Conservation (phyloP, 345 rosid species). For the Hirschfeldia incana region DNA sequence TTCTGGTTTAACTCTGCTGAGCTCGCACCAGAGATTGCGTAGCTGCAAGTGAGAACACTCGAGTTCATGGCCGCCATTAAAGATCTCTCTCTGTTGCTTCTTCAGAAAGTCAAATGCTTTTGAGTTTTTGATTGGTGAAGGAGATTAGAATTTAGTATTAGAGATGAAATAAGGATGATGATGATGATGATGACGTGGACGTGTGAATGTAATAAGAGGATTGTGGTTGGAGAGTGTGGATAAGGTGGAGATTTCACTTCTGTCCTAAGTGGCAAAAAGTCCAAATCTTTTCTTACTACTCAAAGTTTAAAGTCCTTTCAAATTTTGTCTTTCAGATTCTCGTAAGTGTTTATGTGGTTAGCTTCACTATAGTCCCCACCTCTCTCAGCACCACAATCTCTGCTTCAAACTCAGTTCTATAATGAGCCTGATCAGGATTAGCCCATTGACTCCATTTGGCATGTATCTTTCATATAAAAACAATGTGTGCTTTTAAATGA, state of each 20-base stretch:
- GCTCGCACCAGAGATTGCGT: constrained; percentile 60
- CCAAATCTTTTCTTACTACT: constrained; percentile 17
- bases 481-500: background rate
- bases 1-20: constrained; percentile 67
- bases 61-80: constrained; percentile 84
- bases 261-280: constrained; percentile 60
- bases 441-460: background rate
- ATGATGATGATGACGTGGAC: constrained; percentile 47
- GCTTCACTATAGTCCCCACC: background rate
- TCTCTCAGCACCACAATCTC: background rate
- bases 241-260: constrained; percentile 85
- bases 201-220: constrained; percentile 30
- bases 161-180: constrained; percentile 32
- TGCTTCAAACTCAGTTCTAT: background rate
- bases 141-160: constrained; percentile 38
- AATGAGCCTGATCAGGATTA: background rate
- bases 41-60: constrained; percentile 79
- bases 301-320: background rate
- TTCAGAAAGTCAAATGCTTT: background rate
- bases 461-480: background rate
- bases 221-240: constrained; percentile 91
- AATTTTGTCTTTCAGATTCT: background rate
- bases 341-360: background rate
- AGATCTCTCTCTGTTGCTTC: background rate
- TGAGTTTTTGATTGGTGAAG: constrained; percentile 33